These are phyloP conservation scores for Babesia divergens DNA, from an alignment of 169 alveolate species.

Conservation along the genomic window DNA sequence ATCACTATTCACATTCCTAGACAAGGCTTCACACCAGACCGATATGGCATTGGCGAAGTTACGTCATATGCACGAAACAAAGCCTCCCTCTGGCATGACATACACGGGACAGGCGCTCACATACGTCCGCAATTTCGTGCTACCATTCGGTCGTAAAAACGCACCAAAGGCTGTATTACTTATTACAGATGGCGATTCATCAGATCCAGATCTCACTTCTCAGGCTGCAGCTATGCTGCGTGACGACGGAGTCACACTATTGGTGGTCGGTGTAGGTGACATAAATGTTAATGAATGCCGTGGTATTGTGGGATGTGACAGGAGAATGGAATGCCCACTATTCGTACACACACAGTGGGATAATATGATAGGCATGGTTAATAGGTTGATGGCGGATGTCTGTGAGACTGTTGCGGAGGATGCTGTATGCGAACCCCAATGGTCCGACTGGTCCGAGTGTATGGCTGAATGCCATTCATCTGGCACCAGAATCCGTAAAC, in stretches of 20 bases:
- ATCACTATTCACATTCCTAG: constrained; percentile 23
- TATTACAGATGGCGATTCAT: constrained; percentile 61
- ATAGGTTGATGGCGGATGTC: constrained; percentile 51
- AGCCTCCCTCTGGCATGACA: constrained; percentile 47
- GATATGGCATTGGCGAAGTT: constrained; percentile 18
- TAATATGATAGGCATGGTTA: constrained; percentile 34
- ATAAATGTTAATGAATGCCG: constrained; percentile 50
- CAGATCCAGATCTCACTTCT: constrained; percentile 42
- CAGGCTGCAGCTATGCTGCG: constrained; percentile 57
- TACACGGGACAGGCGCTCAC: constrained; percentile 60
- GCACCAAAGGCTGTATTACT: constrained; percentile 62
- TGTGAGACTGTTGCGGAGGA: constrained; percentile 58
- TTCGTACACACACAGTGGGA: constrained; percentile 63
- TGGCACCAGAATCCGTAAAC: constrained; percentile 27
- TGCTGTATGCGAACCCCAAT: constrained; percentile 47
- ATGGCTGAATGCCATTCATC: constrained; percentile 29
- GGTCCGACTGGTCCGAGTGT: constrained; percentile 65
- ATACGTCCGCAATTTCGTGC: constrained; percentile 24
- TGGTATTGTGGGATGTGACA: constrained; percentile 52
- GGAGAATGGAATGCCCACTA: constrained; percentile 38
- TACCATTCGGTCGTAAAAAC: constrained; percentile 44
- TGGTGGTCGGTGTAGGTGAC: constrained; percentile 63
- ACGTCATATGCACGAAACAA: constrained; percentile 29
- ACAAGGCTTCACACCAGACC: constrained; percentile 28
- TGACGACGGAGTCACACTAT: constrained; percentile 57